Percentiles rank a stretch among this genome's conserved stretches.
These are phyloP conservation scores for Anisodus tanguticus DNA, from an alignment of 257 asterid genomes.

Conservation along the genomic window DNA sequence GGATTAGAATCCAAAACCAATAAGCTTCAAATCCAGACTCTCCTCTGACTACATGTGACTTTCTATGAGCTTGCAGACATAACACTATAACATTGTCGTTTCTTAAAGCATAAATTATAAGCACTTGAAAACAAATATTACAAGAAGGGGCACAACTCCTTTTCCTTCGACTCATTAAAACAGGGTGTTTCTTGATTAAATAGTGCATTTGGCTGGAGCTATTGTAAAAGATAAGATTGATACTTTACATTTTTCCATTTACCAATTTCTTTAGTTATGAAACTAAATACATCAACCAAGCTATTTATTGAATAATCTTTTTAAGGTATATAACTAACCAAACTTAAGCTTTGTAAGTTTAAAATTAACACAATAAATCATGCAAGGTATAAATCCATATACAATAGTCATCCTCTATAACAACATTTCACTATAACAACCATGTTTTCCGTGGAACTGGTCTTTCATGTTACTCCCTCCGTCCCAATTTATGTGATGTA, in stretches of 20 bases:
- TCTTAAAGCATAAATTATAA: not conserved
- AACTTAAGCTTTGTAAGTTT: not conserved
- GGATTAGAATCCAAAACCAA: no score
- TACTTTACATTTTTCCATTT: not conserved
- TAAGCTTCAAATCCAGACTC: no score
- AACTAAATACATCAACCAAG: not conserved
- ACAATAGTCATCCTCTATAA: no score
- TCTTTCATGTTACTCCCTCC: no score
- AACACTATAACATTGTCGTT: not conserved
- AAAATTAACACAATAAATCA: not conserved
- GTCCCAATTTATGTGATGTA: no score
- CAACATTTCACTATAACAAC: no score
- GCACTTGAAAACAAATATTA: not conserved
- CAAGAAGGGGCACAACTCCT: not conserved
- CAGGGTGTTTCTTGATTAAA: not conserved
- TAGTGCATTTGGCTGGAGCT: not conserved
- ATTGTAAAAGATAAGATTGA: not conserved
- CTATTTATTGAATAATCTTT: not conserved
- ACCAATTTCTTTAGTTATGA: not conserved
- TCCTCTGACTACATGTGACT: not conserved
- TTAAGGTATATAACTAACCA: not conserved
- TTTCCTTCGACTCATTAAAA: not conserved
- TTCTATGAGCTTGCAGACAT: not conserved
- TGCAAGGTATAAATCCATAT: not conserved
- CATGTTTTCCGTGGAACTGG: no score